phyloP scores from a whole-genome alignment of 148 eudicot species.

The Gaultheria prostrata region DNA sequence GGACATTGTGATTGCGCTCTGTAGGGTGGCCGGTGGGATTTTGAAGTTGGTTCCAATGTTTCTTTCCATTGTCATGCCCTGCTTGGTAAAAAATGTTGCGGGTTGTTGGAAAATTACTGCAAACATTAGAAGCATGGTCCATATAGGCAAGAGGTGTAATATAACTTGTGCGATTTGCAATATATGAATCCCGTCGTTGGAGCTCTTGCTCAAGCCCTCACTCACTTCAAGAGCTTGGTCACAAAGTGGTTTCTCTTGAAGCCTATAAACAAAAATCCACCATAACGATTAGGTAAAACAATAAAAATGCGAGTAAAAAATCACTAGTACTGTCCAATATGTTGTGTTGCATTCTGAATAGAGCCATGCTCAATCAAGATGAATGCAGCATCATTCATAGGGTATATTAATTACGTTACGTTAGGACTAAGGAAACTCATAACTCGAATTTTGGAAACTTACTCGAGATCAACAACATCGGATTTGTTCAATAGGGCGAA shows the following conservation, averaged over 20 bases:
- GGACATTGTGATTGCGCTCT: slow-evolving; percentile 63
- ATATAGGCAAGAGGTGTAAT: slow-evolving; percentile 66
- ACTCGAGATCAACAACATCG: slow-evolving; percentile 60
- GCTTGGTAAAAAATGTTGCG: slow-evolving; percentile 88
- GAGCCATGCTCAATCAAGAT: no score
- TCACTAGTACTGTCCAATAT: not conserved
- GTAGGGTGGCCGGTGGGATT: slow-evolving; percentile 86
- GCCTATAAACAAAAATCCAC: slow-evolving; percentile 28
- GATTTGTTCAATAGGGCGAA: slow-evolving; percentile 21
- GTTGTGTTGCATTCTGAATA: not conserved
- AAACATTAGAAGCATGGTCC: slow-evolving; percentile 74
- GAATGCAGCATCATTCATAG: not conserved
- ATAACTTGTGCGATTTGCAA: slow-evolving; percentile 45
- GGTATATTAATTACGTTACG: not conserved
- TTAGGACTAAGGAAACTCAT: not conserved
- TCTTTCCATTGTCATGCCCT: slow-evolving; percentile 87
- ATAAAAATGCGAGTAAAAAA: not conserved
- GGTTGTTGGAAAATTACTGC: slow-evolving; percentile 96
- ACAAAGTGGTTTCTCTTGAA: slow-evolving; percentile 49
- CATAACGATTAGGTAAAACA: not conserved
- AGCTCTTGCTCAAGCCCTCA: slow-evolving; percentile 18
- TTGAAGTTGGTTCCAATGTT: slow-evolving; percentile 64
- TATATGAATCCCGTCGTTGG: slow-evolving; percentile 17
- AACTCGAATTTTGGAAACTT: slow-evolving; percentile 25
- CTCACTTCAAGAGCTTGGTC: slow-evolving; percentile 28